A percentile compares a stretch with the other conserved stretches of the same genome.
Evolutionary conservation across 2,329 filamentous ascomycete species (phyloP).

Genomic region (Monosporascus ibericus): DNA sequence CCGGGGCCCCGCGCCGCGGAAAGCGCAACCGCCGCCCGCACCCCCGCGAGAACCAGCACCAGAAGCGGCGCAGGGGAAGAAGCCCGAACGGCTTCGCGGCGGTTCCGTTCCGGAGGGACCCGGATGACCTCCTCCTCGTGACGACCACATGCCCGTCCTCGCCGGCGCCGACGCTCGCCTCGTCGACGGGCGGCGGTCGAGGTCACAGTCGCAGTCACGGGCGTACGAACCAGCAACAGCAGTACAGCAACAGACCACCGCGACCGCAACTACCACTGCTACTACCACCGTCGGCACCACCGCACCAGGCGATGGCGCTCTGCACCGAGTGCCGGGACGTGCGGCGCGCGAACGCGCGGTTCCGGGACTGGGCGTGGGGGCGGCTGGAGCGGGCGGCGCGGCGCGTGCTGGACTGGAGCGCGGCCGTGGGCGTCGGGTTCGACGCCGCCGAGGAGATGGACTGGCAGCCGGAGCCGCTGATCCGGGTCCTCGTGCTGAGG

Average conservation of each 20-base stretch:
- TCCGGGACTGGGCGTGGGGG: conserved; percentile 14
- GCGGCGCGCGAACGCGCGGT: conserved; percentile 20
- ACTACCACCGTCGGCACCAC: background rate
- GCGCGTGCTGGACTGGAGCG: conserved; percentile 16
- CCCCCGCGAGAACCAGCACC: too few relatives aligned
- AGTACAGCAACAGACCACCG: background rate
- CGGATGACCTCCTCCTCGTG: too few relatives aligned
- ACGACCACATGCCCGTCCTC: background rate
- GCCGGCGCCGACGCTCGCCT: background rate
- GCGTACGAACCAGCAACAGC: background rate
- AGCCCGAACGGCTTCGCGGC: too few relatives aligned
- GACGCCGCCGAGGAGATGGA: conserved; percentile 24
- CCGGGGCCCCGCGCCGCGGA: too few relatives aligned
- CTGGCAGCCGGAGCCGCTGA: conserved; percentile 27
- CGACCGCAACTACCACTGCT: background rate
- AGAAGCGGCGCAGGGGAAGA: too few relatives aligned
- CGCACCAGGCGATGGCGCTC: background rate
- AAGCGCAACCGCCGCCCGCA: too few relatives aligned
- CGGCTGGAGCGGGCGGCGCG: conserved; percentile 1
- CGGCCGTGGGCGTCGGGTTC: conserved; percentile 18
- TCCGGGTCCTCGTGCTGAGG: conserved; percentile 16
- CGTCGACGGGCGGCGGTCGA: background rate
- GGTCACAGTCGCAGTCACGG: background rate
- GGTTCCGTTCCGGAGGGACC: too few relatives aligned
- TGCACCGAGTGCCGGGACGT: conserved; percentile 23